These are phyloP conservation scores for Cutaneotrichosporon cutaneum DNA, from an alignment of 1,284 basidiomycete species.

Conservation along the genomic window DNA sequence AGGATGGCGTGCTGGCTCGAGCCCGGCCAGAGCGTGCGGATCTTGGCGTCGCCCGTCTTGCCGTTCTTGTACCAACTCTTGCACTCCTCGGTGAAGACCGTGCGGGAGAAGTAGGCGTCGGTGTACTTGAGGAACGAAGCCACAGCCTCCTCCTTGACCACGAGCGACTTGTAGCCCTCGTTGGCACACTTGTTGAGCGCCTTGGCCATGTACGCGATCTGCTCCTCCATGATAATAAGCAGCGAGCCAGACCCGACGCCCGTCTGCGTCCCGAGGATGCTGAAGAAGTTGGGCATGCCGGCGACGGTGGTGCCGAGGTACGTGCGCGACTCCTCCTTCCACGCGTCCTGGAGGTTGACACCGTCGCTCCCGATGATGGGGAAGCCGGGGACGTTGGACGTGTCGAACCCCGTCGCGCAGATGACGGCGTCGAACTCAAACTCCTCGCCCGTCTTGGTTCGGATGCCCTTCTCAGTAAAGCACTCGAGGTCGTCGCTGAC, in stretches of 20 bases:
- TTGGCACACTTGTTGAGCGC: slow-evolving; percentile 18
- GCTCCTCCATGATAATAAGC: slow-evolving; percentile 29
- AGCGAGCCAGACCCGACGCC: slow-evolving; percentile 19
- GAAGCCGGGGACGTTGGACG: slow-evolving; percentile 34
- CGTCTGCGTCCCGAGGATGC: slow-evolving; percentile 14
- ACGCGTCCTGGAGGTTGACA: slow-evolving; percentile 39
- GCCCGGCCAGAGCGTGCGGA: slow-evolving; percentile 33
- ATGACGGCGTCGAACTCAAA: slow-evolving; percentile 37
- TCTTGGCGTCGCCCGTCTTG: slow-evolving; percentile 10
- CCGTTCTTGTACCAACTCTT: slow-evolving; percentile 36
- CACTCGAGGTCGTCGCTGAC: slow-evolving; percentile 26
- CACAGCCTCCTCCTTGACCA: slow-evolving; percentile 31
- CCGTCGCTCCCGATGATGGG: slow-evolving; percentile 32
- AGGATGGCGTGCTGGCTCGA: slow-evolving; percentile 26
- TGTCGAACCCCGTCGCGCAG: slow-evolving; percentile 45
- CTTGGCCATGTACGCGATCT: slow-evolving; percentile 27
- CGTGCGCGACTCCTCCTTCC: slow-evolving; percentile 26
- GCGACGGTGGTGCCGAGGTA: slow-evolving; percentile 38
- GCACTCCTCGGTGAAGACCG: slow-evolving; percentile 35
- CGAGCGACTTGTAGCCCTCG: slow-evolving; percentile 26
- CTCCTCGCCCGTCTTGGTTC: slow-evolving; percentile 26
- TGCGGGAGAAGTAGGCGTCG: slow-evolving; percentile 34
- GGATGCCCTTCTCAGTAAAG: slow-evolving; percentile 34
- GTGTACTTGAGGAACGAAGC: slow-evolving; percentile 38
- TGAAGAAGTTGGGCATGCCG: slow-evolving; percentile 39